Base-by-base conservation (phyloP, 2,329 filamentous ascomycete genomes). In the Alternaria longipes region DNA sequence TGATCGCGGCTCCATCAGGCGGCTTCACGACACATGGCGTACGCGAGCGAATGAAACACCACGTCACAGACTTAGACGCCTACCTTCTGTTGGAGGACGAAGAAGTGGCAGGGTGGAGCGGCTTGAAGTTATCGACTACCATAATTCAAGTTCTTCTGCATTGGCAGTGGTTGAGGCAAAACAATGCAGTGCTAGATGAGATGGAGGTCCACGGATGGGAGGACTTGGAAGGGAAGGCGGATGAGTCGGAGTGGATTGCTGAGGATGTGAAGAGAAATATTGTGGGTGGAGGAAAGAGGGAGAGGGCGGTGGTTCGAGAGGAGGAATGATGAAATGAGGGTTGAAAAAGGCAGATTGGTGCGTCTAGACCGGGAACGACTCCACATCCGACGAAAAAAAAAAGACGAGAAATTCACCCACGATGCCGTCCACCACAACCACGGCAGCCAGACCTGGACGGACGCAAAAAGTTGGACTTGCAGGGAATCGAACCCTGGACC, bases 141-240 rank as follows among this genome's bases (percentile, higher is more conserved):
- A 36, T 64, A 7, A 62, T 55, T 7, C 59, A 64, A 42, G 63
- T 68, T 3, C 36, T 71, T 1, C 20, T 72, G 59, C 65, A 69
- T 26, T 76, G 74, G 74, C 71, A 73, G 59, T 73, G 71, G 74
- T 42, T 76, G 54, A 63, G 73, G 44, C 22, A 62, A 32, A 72
- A 71, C 28, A 75, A 72, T 16, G 66, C 67, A 47, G 53, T 50
- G 6, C 32, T 76, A 34, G 65, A 61, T 9, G 68, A 69, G 8
- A 74, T 75, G 73, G 69, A 74, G 40, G 56, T 64, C 3, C 4
- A 42, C 14, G 66, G 56, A 6, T 76, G 70, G 68, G 66, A 70
- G 44, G 71, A 70, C 16, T 20, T 75, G 50, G 71, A 69, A 2
- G 65, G 63, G 0, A 63, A 44, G 45, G 68, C 64, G 0, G 70